These are phyloP conservation scores for Lignosus rhinocerotis DNA, from an alignment of 1,284 basidiomycete species.

Conservation along the genomic window DNA sequence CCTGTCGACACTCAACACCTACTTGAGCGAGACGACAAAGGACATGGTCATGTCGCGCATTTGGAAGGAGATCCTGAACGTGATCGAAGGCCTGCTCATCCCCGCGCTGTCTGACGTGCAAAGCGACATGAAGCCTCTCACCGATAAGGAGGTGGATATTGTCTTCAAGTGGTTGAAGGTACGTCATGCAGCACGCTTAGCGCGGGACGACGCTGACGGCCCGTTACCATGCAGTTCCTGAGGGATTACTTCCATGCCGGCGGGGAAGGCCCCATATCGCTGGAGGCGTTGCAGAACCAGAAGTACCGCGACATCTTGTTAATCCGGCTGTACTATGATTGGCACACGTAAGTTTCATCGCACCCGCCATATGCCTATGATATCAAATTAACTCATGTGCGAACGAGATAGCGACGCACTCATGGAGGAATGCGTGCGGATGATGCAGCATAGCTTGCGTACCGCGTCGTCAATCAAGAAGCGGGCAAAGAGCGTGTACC, in stretches of 20 bases:
- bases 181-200: background rate
- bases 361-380: background rate
- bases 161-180: constrained; percentile 98
- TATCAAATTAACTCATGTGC: background rate
- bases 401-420: constrained; percentile 68
- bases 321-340: constrained; percentile 91
- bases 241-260: constrained; percentile 95
- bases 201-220: background rate
- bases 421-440: constrained; percentile 95
- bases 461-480: constrained; percentile 78
- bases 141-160: constrained; percentile 95
- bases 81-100: constrained; percentile 88
- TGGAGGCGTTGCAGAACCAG: constrained; percentile 91
- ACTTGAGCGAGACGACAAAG: constrained; percentile 83
- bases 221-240: constrained; percentile 63
- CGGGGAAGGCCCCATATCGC: constrained; percentile 87
- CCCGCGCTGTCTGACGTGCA: constrained; percentile 90
- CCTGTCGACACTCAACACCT: constrained; percentile 88
- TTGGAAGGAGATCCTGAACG: constrained; percentile 94
- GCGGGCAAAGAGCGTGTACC: constrained; percentile 88
- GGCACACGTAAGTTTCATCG: constrained; percentile 69
- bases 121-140: constrained; percentile 88
- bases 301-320: constrained; percentile 94
- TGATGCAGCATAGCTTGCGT: constrained; percentile 83
- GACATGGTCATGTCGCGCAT: constrained; percentile 91